Conservation (phyloP, 352 stramenopile species). For the Plasmopara halstedii region DNA sequence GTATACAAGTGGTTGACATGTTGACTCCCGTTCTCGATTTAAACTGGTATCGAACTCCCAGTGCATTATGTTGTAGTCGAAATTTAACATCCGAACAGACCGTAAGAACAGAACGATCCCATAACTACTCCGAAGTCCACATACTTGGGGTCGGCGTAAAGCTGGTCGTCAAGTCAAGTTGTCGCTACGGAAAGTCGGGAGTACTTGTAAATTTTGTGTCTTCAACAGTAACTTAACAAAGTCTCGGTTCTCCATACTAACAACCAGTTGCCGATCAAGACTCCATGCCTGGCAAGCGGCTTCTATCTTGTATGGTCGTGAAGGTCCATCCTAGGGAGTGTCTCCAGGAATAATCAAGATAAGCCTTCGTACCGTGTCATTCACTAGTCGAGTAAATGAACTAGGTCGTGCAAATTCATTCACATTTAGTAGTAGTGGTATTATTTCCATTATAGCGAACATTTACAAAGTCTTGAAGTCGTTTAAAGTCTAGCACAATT, state of each 20-base stretch:
- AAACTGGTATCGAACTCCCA: not conserved
- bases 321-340: not conserved
- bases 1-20: slow-evolving; percentile 1
- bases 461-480: slow-evolving; percentile 4
- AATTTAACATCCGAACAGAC: not conserved
- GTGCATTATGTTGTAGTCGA: not conserved
- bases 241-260: not conserved
- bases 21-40: not conserved
- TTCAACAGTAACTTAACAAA: slow-evolving; percentile 5
- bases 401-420: not conserved
- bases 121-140: not conserved
- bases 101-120: not conserved
- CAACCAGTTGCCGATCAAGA: not conserved
- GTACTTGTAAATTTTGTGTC: not conserved
- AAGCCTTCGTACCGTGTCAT: not conserved
- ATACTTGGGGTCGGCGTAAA: not conserved
- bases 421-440: not conserved
- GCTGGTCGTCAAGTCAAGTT: not conserved
- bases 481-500: not conserved
- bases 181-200: not conserved
- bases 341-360: not conserved
- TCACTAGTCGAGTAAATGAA: not conserved
- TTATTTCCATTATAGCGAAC: not conserved
- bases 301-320: not conserved
- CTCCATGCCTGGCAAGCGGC: slow-evolving; percentile 2